These are phyloP conservation scores for Hypoxylon sp. DNA, from an alignment of 2,329 filamentous ascomycete species.

Conservation along the genomic window DNA sequence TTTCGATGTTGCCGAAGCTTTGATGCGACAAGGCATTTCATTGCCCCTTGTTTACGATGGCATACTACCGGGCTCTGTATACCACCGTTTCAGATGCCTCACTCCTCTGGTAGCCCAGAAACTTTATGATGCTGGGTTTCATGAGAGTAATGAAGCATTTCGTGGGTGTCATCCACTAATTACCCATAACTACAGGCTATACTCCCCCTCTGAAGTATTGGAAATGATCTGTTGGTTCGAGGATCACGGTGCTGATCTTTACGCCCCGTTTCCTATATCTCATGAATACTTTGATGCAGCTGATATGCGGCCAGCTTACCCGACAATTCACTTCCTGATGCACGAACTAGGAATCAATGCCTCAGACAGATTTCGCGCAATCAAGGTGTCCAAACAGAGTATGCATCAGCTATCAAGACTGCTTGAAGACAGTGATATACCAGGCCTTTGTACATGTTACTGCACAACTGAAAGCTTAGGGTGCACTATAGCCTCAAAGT, in stretches of 20 bases:
- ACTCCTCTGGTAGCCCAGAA: neutral
- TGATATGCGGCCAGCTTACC: neutral
- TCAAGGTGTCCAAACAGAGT: no score
- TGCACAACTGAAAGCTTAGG: neutral
- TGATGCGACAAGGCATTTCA: constrained; percentile 5
- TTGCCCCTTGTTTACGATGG: constrained; percentile 4
- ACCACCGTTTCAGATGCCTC: neutral
- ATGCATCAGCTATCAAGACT: neutral
- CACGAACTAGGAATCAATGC: no score
- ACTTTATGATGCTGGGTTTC: constrained; percentile 15
- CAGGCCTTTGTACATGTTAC: constrained; percentile 13
- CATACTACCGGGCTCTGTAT: constrained; percentile 3
- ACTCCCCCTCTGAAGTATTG: no score
- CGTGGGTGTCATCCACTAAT: constrained; percentile 1
- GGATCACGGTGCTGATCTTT: constrained; percentile 9
- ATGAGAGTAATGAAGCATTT: neutral
- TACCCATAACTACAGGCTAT: no score
- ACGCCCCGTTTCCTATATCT: constrained; percentile 2
- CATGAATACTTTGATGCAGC: neutral
- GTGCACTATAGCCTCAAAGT: constrained; percentile 12
- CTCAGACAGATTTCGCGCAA: no score
- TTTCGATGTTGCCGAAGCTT: constrained; percentile 4
- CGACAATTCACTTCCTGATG: neutral
- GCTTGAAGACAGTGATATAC: neutral
- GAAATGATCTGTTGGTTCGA: constrained; percentile 6